Percentiles rank a stretch among this genome's conserved stretches.
These are phyloP conservation scores for Knoxdaviesia proteae DNA, from an alignment of 2,329 filamentous ascomycete species.

Conservation along the genomic window DNA sequence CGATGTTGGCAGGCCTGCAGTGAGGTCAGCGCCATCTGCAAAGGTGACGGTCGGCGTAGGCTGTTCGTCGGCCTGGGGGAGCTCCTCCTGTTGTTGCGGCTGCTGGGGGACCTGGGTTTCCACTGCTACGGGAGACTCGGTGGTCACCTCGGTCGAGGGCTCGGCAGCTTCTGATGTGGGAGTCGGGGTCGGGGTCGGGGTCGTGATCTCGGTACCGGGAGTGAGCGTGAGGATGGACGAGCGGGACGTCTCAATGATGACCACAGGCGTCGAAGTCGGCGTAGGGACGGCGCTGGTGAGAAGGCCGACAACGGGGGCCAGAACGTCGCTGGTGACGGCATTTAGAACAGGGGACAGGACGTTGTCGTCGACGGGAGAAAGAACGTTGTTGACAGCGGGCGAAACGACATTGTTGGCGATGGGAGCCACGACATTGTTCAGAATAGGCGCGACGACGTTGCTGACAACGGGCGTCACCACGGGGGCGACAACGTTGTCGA, in stretches of 20 bases:
- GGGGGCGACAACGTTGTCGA: too few species aligned
- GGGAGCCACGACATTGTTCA: too few species aligned
- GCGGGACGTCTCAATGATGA: too few species aligned
- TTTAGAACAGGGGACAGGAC: neutral
- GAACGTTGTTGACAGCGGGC: too few species aligned
- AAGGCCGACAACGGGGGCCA: neutral
- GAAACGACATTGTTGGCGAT: too few species aligned
- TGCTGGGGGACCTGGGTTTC: neutral
- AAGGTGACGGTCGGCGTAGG: neutral
- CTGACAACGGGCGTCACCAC: too few species aligned
- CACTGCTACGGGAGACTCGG: neutral
- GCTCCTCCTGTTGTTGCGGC: neutral
- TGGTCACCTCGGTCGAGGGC: neutral
- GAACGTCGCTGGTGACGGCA: neutral
- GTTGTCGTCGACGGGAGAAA: neutral
- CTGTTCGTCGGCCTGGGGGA: neutral
- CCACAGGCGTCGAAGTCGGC: too few species aligned
- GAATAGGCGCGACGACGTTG: too few species aligned
- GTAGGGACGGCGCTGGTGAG: neutral
- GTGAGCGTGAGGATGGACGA: neutral
- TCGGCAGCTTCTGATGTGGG: neutral
- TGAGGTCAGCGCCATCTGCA: neutral
- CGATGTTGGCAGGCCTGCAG: neutral
- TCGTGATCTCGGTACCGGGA: neutral
- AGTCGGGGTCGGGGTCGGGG: neutral